Percentiles rank a stretch among this genome's conserved stretches.
Evolutionary conservation across 768 basidiomycete genomes (phyloP).

Genomic region (Suillus discolor): DNA sequence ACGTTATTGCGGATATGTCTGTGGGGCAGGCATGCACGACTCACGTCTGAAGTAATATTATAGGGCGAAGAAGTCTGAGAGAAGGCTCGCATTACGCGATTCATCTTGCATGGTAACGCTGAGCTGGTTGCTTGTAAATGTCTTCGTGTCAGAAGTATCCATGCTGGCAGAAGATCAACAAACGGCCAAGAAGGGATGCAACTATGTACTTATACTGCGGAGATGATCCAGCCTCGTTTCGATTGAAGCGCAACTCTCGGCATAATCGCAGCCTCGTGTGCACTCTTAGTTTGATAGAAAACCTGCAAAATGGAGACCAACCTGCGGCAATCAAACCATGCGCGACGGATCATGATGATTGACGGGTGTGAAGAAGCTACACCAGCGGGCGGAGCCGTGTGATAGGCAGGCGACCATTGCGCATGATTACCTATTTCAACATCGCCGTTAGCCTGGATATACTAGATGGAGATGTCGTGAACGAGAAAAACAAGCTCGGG

Average conservation of each 20-base stretch:
- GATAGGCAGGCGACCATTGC: not conserved
- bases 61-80: not conserved
- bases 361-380: not conserved
- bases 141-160: not conserved
- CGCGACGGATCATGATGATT: conserved; percentile 3
- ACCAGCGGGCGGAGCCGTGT: conserved; percentile 1
- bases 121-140: not conserved
- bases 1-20: not conserved
- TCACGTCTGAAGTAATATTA: not conserved
- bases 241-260: not conserved
- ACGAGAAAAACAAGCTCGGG: not conserved
- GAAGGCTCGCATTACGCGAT: not conserved
- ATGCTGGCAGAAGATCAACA: not conserved
- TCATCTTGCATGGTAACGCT: not conserved
- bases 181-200: not conserved
- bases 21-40: not conserved
- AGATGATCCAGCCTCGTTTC: not conserved
- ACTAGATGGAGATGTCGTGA: not conserved
- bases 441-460: conserved; percentile 3
- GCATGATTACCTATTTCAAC: not conserved
- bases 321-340: not conserved
- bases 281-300: not conserved
- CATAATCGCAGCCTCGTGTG: not conserved
- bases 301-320: not conserved
- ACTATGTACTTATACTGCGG: not conserved